phyloP scores from a whole-genome alignment of 2,329 filamentous ascomycete species.

The Colletotrichum endophyticum region DNA sequence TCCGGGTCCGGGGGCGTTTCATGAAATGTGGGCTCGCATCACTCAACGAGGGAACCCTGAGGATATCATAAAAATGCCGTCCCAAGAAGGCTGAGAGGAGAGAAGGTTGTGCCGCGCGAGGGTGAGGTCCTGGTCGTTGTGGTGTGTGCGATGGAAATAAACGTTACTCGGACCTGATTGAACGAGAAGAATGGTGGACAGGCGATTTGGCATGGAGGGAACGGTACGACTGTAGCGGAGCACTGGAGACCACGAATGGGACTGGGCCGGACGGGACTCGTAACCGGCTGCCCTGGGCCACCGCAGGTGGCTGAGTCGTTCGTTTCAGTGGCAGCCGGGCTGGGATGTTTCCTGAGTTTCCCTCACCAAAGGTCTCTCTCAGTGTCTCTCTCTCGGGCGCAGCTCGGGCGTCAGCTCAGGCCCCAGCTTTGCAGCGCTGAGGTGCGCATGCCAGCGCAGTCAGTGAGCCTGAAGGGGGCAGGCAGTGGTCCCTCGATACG shows the following conservation, averaged over 20 bases:
- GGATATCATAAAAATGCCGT: not conserved
- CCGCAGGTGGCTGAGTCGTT: constrained; percentile 19
- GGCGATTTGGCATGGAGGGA: not conserved
- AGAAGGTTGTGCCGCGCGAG: not conserved
- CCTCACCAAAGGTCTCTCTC: not conserved
- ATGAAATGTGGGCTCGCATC: constrained; percentile 21
- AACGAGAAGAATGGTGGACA: not conserved
- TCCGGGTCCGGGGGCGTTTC: constrained; percentile 23
- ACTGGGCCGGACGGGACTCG: not conserved
- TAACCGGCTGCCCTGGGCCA: constrained; percentile 9
- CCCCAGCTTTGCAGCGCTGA: not conserved
- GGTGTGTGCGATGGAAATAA: constrained; percentile 13
- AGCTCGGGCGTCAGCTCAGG: constrained; percentile 16
- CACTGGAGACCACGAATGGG: not conserved
- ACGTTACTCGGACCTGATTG: constrained; percentile 3
- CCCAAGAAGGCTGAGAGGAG: not conserved
- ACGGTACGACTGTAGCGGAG: not conserved
- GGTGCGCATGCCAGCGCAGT: not conserved
- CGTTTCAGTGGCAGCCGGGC: constrained; percentile 13
- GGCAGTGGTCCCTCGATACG: not conserved
- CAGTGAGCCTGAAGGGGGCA: not conserved
- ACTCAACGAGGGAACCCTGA: constrained; percentile 8
- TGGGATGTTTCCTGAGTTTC: not conserved
- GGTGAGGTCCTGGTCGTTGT: constrained; percentile 10
- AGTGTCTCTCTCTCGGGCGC: not conserved